Evolutionary conservation across 306 rosid genomes (phyloP).

Genomic region (Fragaria vesca): DNA sequence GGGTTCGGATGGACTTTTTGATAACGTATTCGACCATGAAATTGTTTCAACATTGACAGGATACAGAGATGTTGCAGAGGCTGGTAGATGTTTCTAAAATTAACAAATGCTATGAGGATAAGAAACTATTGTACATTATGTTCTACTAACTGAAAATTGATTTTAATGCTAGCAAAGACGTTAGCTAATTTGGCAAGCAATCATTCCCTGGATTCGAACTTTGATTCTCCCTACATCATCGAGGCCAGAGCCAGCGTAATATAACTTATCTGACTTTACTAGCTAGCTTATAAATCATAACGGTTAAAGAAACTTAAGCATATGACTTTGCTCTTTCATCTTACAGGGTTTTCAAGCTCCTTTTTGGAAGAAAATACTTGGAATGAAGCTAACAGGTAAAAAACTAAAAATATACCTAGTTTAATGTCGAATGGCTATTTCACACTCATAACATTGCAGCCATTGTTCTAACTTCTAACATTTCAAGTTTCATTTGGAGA

Average conservation of each 20-base stretch:
- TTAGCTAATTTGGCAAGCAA: slow-evolving; percentile 79
- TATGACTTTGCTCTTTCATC: background rate
- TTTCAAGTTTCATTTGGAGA: background rate
- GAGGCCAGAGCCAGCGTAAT: slow-evolving; percentile 84
- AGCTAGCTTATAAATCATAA: background rate
- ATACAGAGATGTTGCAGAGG: slow-evolving; percentile 56
- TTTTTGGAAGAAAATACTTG: slow-evolving; percentile 80
- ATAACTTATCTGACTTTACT: background rate
- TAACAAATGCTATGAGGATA: background rate
- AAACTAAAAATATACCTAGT: background rate
- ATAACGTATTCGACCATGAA: slow-evolving; percentile 76
- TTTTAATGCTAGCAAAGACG: slow-evolving; percentile 79
- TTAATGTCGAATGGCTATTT: background rate
- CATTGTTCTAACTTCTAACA: background rate
- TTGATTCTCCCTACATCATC: slow-evolving; percentile 83
- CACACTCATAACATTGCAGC: background rate
- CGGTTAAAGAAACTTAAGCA: background rate
- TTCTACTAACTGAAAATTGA: slow-evolving; percentile 27
- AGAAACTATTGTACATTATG: background rate
- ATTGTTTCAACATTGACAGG: slow-evolving; percentile 42
- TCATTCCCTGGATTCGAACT: slow-evolving; percentile 71
- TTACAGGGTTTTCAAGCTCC: slow-evolving; percentile 88
- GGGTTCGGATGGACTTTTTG: slow-evolving; percentile 89
- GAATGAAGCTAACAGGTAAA: slow-evolving; percentile 85
- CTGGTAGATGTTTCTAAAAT: slow-evolving; percentile 55